Conservation (phyloP, 805 yeast genomes). For the Phaffomyces antillensis region DNA sequence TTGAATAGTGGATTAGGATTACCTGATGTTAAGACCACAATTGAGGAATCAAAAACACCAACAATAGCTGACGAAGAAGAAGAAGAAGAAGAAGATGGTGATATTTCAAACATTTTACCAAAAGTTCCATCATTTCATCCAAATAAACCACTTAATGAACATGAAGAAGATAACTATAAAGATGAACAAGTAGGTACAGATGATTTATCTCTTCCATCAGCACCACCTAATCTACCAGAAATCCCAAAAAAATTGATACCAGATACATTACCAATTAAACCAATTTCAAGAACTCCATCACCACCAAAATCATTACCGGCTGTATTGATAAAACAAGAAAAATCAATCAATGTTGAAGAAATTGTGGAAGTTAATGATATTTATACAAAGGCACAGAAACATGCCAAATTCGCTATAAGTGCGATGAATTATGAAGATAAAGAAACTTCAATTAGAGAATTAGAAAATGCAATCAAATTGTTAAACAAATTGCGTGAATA, state of each 20-base stretch:
- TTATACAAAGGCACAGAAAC: slow-evolving; percentile 55
- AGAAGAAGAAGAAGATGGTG: neutral
- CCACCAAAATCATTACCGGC: neutral
- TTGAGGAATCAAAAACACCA: slow-evolving; percentile 1
- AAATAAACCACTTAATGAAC: neutral
- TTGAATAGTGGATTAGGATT: slow-evolving; percentile 5
- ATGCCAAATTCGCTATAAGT: slow-evolving; percentile 69
- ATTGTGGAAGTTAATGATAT: slow-evolving; percentile 50
- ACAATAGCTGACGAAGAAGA: neutral
- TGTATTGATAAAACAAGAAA: slow-evolving; percentile 1
- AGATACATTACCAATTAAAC: slow-evolving; percentile 3
- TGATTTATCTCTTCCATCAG: slow-evolving; percentile 6
- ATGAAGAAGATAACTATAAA: neutral
- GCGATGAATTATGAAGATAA: slow-evolving; percentile 75
- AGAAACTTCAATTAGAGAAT: slow-evolving; percentile 58
- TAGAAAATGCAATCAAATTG: slow-evolving; percentile 45
- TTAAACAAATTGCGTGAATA: slow-evolving; percentile 10
- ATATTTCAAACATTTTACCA: slow-evolving; percentile 3
- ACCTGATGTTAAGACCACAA: slow-evolving; percentile 1
- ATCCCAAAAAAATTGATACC: slow-evolving; percentile 5
- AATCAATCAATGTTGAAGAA: slow-evolving; percentile 30
- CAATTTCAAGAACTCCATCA: slow-evolving; percentile 3
- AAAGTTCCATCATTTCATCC: slow-evolving; percentile 6
- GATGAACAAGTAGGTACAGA: neutral
- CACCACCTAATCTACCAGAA: neutral